A percentile compares a stretch with the other conserved stretches of the same genome.
Conservation (phyloP, 1,139 yeast genomes). For the Maudiozyma humilis region DNA sequence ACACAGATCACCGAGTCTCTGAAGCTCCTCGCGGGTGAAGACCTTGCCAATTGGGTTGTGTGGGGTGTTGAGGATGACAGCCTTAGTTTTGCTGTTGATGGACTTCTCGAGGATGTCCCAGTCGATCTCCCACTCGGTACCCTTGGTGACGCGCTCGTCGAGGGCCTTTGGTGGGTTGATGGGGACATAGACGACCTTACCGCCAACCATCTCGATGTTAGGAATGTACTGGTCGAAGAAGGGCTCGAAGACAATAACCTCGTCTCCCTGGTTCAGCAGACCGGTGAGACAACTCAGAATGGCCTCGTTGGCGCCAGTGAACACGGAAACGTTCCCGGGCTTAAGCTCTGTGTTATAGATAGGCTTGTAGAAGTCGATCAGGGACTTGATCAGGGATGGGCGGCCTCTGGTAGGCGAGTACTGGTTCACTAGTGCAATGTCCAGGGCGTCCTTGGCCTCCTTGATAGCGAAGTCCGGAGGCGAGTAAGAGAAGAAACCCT, state of each 20-base stretch:
- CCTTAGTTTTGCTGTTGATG: constrained; percentile 66
- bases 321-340: constrained; percentile 47
- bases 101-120: constrained; percentile 66
- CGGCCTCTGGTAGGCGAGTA: constrained; percentile 90
- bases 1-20: constrained; percentile 68
- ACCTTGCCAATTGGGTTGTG: constrained; percentile 95
- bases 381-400: constrained; percentile 59
- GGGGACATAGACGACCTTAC: constrained; percentile 77
- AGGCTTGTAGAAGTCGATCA: constrained; percentile 64
- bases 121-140: constrained; percentile 82
- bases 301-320: constrained; percentile 97
- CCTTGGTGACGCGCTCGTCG: constrained; percentile 54
- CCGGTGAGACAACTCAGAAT: constrained; percentile 80
- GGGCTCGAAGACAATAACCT: constrained; percentile 95
- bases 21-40: constrained; percentile 64
- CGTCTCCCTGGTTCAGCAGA: constrained; percentile 79
- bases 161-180: constrained; percentile 77
- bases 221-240: constrained; percentile 94
- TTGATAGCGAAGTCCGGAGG: constrained; percentile 85
- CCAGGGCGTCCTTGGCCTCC: constrained; percentile 73
- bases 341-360: constrained; percentile 46
- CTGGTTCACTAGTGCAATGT: constrained; percentile 69
- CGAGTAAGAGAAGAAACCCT: constrained; percentile 90
- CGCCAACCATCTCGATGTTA: constrained; percentile 89
- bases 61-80: constrained; percentile 84